A percentile compares a stretch with the other conserved stretches of the same genome.
Evolutionary conservation across 2,329 filamentous ascomycete species (phyloP).

Genomic region (Dactylonectria macrodidyma): DNA sequence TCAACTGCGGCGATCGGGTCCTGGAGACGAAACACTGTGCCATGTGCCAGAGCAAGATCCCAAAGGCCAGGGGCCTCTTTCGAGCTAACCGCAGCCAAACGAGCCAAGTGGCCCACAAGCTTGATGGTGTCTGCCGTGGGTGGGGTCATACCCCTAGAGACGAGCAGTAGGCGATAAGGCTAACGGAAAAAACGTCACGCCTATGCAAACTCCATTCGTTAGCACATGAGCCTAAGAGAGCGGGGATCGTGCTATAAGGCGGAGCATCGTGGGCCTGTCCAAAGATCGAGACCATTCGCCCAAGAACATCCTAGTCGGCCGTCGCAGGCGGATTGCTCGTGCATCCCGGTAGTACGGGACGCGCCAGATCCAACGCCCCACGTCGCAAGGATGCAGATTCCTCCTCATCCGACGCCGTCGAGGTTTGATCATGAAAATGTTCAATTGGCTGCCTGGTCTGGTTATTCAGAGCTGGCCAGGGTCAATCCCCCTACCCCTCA

Average conservation of each 20-base stretch:
- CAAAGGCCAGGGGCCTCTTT: slow-evolving; percentile 39
- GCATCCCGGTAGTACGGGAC: slow-evolving; percentile 47
- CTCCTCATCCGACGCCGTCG: slow-evolving; percentile 39
- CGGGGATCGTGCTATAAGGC: slow-evolving; percentile 49
- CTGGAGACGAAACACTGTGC: slow-evolving; percentile 36
- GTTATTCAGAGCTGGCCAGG: slow-evolving; percentile 10
- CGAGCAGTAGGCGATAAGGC: slow-evolving; percentile 42
- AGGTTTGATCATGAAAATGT: slow-evolving; percentile 27
- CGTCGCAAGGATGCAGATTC: slow-evolving; percentile 35
- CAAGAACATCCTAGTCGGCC: slow-evolving; percentile 35
- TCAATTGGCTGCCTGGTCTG: slow-evolving; percentile 30
- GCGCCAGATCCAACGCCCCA: slow-evolving; percentile 43
- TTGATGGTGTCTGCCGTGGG: slow-evolving; percentile 39
- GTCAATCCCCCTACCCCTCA: background rate
- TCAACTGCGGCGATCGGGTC: slow-evolving; percentile 36
- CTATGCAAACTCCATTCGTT: slow-evolving; percentile 43
- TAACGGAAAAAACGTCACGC: slow-evolving; percentile 44
- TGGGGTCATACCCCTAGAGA: slow-evolving; percentile 31
- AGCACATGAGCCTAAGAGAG: slow-evolving; percentile 37
- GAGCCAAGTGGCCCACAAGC: slow-evolving; percentile 35
- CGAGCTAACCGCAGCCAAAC: slow-evolving; percentile 46
- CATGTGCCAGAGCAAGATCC: slow-evolving; percentile 43
- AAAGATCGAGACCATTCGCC: slow-evolving; percentile 48
- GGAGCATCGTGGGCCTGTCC: slow-evolving; percentile 36
- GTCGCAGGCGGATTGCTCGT: slow-evolving; percentile 38